These are phyloP conservation scores for Choiromyces venosus DNA, from an alignment of 495 filamentous ascomycete genomes.

Conservation along the genomic window DNA sequence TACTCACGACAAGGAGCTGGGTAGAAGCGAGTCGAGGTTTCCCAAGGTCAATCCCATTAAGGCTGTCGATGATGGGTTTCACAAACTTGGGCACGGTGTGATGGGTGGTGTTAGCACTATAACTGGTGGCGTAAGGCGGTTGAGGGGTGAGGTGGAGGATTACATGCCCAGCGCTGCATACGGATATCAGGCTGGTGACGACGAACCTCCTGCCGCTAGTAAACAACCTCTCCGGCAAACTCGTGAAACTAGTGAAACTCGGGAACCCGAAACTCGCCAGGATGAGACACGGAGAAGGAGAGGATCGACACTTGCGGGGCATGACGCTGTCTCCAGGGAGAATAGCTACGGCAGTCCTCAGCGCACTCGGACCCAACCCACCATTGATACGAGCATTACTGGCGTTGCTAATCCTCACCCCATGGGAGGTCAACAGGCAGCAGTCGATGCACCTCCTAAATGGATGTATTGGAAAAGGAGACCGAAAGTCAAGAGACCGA, in stretches of 20 bases:
- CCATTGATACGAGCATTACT: slow-evolving; percentile 9
- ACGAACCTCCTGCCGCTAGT: background rate
- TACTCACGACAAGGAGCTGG: slow-evolving; percentile 43
- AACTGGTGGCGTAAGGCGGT: slow-evolving; percentile 32
- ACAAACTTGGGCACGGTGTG: slow-evolving; percentile 57
- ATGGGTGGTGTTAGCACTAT: slow-evolving; percentile 23
- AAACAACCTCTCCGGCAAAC: background rate
- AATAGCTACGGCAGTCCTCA: background rate
- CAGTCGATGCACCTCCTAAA: slow-evolving; percentile 39
- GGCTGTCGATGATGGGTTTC: slow-evolving; percentile 54
- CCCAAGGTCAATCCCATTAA: slow-evolving; percentile 42
- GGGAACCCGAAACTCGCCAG: slow-evolving; percentile 9
- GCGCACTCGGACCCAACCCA: background rate
- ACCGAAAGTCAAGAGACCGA: slow-evolving; percentile 20
- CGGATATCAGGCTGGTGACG: slow-evolving; percentile 23
- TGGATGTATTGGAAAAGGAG: slow-evolving; percentile 49
- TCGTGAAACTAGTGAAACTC: background rate
- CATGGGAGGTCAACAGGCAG: slow-evolving; percentile 1
- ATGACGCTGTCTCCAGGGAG: slow-evolving; percentile 13
- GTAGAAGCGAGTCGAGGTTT: slow-evolving; percentile 47
- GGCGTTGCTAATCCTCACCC: slow-evolving; percentile 8
- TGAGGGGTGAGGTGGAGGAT: slow-evolving; percentile 30
- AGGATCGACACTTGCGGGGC: slow-evolving; percentile 34
- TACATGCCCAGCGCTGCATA: slow-evolving; percentile 29
- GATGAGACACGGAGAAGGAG: slow-evolving; percentile 24